Evolutionary conservation across 805 yeast species (phyloP), one percentile per base, ranked within the genome.

Genomic region (Myxozyma mucilagina): DNA sequence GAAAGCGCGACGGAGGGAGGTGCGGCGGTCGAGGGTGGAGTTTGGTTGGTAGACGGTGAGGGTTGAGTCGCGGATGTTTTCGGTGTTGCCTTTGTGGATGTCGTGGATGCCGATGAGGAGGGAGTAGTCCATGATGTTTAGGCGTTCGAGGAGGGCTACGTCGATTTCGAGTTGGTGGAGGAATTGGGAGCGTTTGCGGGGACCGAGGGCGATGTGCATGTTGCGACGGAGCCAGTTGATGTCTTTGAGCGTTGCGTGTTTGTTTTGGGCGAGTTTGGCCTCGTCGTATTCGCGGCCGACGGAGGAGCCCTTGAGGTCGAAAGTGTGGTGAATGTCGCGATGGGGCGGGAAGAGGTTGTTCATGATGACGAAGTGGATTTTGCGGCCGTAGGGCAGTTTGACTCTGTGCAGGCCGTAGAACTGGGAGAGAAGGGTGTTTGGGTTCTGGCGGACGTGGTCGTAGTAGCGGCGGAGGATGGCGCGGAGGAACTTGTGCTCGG

Each of bases 41-140:
- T 68, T 72, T 1, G 77, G 78, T 35, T 54, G 72, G 54, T 72
- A 74, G 38, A 75, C 74, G 29, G 72, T 71, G 58, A 74, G 57
- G 36, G 75, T 72, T 38, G 67, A 61, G 50, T 74, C 73, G 13
- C 78, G 71, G 18, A 74, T 72, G 45, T 69, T 70, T 59, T 73
- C 77, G 29, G 80, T 78, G 61, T 83, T 83, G 1, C 87, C 89
- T 64, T 80, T 78, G 34, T 79, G 78, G 63, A 87, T 76, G 71
- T 92, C 94, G 71, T 90, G 97, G 36, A 92, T 81, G 0, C 99
- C 99, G 48, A 96, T 75, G 51, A 94, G 77, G 63, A 94, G 78
- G 0, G 97, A 91, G 74, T 96, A 94, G 73, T 94, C 99, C 99
- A 94, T 94, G 39, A 90, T 92, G 68, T 91, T 90, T 16, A 90